These are phyloP conservation scores for Lithospermum erythrorhizon DNA, from an alignment of 257 asterid species.

Conservation along the genomic window DNA sequence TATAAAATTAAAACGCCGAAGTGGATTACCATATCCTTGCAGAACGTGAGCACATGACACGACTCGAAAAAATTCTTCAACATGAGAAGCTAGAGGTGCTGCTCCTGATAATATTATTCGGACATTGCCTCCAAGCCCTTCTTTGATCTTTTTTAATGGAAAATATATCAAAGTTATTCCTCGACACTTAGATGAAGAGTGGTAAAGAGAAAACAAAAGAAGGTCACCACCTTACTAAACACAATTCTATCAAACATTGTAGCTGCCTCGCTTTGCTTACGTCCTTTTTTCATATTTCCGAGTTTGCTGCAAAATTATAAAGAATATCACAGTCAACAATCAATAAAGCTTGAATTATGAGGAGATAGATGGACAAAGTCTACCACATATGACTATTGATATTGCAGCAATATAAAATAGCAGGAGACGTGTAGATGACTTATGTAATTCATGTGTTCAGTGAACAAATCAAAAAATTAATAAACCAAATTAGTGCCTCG, in stretches of 20 bases:
- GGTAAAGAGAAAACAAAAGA: background rate
- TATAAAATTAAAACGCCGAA: slow-evolving; percentile 5
- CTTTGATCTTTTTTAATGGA: slow-evolving; percentile 47
- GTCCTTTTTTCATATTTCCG: slow-evolving; percentile 59
- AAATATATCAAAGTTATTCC: background rate
- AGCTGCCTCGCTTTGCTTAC: slow-evolving; percentile 58
- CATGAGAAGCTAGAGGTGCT: slow-evolving; percentile 95
- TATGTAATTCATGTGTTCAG: too few relatives aligned
- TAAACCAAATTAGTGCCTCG: too few relatives aligned
- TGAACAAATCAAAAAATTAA: too few relatives aligned
- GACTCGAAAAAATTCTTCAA: slow-evolving; percentile 79
- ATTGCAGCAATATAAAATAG: too few relatives aligned
- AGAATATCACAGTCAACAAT: slow-evolving; percentile 1
- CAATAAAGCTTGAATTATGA: background rate
- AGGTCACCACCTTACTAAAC: slow-evolving; percentile 63
- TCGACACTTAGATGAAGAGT: slow-evolving; percentile 1
- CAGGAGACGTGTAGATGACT: too few relatives aligned
- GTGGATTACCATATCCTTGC: slow-evolving; percentile 86
- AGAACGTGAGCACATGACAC: slow-evolving; percentile 73
- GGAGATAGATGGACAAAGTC: too few relatives aligned
- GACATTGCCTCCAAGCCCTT: slow-evolving; percentile 88
- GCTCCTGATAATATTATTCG: slow-evolving; percentile 91
- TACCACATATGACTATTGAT: too few relatives aligned
- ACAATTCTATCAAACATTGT: slow-evolving; percentile 68
- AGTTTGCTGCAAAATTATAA: slow-evolving; percentile 45